phyloP scores from a whole-genome alignment of 2,329 filamentous ascomycete species.

The Botrytis squamosa region DNA sequence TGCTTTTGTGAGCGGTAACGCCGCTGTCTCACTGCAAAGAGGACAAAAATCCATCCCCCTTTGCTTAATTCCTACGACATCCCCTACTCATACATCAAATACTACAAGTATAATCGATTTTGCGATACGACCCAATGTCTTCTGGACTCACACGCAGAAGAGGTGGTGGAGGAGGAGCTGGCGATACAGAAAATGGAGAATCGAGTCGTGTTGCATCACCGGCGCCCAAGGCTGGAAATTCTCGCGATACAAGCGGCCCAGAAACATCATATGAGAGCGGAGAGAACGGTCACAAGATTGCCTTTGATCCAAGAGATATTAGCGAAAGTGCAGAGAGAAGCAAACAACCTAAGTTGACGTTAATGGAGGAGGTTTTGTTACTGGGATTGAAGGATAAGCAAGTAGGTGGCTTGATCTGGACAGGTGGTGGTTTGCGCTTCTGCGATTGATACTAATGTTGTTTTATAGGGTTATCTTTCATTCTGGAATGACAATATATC shows the following conservation, averaged over 20 bases:
- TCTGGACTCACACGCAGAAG: constrained; percentile 63
- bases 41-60: constrained; percentile 27
- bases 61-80: constrained; percentile 28
- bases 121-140: constrained; percentile 40
- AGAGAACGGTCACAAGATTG: constrained; percentile 98
- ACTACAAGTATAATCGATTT: constrained; percentile 20
- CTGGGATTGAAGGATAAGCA: constrained; percentile 98
- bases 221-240: constrained; percentile 59
- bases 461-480: constrained; percentile 81
- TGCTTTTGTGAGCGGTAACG: constrained; percentile 23
- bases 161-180: constrained; percentile 64
- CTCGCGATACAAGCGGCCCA: constrained; percentile 55
- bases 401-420: constrained; percentile 52
- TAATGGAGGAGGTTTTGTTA: constrained; percentile 97
- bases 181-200: constrained; percentile 61
- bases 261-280: constrained; percentile 86
- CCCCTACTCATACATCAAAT: constrained; percentile 24
- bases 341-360: constrained; percentile 96
- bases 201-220: constrained; percentile 66
- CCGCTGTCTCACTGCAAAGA: constrained; percentile 19
- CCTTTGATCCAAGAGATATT: constrained; percentile 94
- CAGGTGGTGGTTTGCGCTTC: constrained; percentile 18
- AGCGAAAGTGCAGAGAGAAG: constrained; percentile 93
- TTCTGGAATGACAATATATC: constrained; percentile 99
- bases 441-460: constrained; percentile 9